Base-by-base conservation (phyloP, 2,329 filamentous ascomycete species). In the Ascochyta fabae region DNA sequence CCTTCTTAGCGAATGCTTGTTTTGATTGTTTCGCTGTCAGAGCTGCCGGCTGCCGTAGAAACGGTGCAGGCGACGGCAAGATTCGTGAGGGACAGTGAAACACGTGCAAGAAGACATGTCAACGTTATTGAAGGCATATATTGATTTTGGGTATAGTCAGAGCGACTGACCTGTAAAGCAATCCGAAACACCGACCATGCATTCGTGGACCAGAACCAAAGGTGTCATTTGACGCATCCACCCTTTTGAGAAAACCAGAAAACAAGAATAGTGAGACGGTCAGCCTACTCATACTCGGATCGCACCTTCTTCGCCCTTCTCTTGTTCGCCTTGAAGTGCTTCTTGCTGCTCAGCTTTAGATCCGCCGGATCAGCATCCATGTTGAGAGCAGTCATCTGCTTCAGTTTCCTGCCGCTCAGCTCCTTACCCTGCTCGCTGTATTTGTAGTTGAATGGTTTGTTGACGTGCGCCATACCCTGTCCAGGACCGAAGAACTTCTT, bases 281-380 rank as follows among this genome's bases (percentile, higher is more conserved):
- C 29, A 22, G 10, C 10, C 53, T 57, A 57, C 53, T 75, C 73
- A 66, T 80, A 79, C 61, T 74, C 78, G 42, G 71, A 75, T 51
- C 65, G 66, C 67, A 79, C 81, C 70, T 79, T 82, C 57, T 81
- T 80, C 72, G 85, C 88, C 56, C 81, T 84, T 75, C 83, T 87
- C 60, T 85, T 84, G 36, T 87, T 86, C n/a, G 85, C 88, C 79
- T 96, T 96, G 77, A 92, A 95, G 78, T 99, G 95, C 81, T 97
- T 98, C 86, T 99, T 99, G 55, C 89, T 85, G 53, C 88, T 84
- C 54, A 84, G 68, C 75, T 75, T 79, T 62, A 95, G 78, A 54
- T 97, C 94, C 56, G 88, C 88, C 0, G 90, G 88, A 69, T 97
- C 92, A 33, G 98, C 75, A 13, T 91, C 90, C 56, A 88, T 91